Evolutionary conservation across 805 yeast species (phyloP).

Genomic region (Kodamaea laetipori): DNA sequence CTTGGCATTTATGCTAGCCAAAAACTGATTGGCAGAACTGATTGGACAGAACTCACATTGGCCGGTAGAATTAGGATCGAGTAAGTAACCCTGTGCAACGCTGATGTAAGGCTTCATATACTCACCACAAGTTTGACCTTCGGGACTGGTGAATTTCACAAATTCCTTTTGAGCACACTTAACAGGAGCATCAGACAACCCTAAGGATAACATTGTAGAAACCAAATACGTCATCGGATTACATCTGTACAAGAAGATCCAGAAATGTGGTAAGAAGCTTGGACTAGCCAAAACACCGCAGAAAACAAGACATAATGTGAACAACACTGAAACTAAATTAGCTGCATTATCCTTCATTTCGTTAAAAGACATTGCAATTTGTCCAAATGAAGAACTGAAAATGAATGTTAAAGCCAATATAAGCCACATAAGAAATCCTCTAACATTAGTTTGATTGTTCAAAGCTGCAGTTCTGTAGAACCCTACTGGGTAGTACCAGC

Average conservation of each 20-base stretch:
- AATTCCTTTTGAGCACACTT: constrained; percentile 22
- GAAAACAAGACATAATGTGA: constrained; percentile 30
- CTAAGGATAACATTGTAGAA: constrained; percentile 16
- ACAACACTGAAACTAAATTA: constrained; percentile 25
- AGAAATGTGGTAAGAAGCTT: constrained; percentile 25
- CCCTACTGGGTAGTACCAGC: constrained; percentile 28
- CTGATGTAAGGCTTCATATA: constrained; percentile 24
- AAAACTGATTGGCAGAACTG: constrained; percentile 58
- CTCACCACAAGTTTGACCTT: constrained; percentile 25
- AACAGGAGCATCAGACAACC: constrained; percentile 22
- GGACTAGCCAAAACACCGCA: constrained; percentile 29
- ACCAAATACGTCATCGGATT: constrained; percentile 30
- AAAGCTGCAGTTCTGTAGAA: constrained; percentile 25
- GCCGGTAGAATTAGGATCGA: constrained; percentile 46
- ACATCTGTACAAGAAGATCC: constrained; percentile 34
- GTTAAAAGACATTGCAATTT: constrained; percentile 24
- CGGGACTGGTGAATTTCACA: constrained; percentile 19
- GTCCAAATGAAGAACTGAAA: constrained; percentile 26
- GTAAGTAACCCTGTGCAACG: constrained; percentile 36
- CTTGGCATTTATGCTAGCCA: constrained; percentile 45
- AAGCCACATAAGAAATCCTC: constrained; percentile 45
- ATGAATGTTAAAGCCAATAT: constrained; percentile 21
- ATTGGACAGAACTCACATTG: constrained; percentile 64
- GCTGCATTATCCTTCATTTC: constrained; percentile 29
- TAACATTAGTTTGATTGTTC: constrained; percentile 20